Percentiles rank a stretch among this genome's conserved stretches.
Evolutionary conservation across 495 filamentous ascomycete species (phyloP).

Genomic region (Neohortaea acidophila): DNA sequence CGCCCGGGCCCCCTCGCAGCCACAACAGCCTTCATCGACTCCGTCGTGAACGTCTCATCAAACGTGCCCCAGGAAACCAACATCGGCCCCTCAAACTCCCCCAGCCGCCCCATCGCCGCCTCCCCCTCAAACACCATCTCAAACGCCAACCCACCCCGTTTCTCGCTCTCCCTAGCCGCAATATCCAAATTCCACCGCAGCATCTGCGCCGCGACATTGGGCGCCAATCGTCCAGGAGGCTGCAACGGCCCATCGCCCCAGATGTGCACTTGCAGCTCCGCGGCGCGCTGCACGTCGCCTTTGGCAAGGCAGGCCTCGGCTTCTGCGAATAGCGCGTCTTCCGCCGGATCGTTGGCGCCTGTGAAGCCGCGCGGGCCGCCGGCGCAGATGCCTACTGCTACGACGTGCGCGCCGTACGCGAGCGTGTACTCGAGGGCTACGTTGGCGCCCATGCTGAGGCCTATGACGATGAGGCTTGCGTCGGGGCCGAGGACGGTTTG

Average conservation of each 20-base stretch:
- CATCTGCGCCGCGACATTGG: not conserved
- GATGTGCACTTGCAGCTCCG: not conserved
- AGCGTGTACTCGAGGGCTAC: not conserved
- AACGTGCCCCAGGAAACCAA: not conserved
- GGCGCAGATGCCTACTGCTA: too few species aligned
- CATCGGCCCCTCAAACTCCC: not conserved
- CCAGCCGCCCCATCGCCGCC: not conserved
- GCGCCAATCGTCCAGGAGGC: not conserved
- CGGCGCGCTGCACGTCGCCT: slow-evolving; percentile 1
- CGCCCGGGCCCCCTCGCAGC: too few species aligned
- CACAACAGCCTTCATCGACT: not conserved
- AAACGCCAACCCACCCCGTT: not conserved
- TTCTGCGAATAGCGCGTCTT: not conserved
- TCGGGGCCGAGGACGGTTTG: not conserved
- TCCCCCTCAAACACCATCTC: not conserved
- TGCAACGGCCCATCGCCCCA: slow-evolving; percentile 4
- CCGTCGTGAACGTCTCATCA: slow-evolving; percentile 2
- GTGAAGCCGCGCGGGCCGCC: not conserved
- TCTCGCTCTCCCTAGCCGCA: not conserved
- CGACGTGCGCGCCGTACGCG: not conserved
- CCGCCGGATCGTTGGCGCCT: not conserved
- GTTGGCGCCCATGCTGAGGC: not conserved
- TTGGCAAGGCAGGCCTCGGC: not conserved
- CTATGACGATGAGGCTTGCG: not conserved
- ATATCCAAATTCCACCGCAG: slow-evolving; percentile 3